Conservation (phyloP, 192 early-diverging fungal species). For the Coemansia biformis region DNA sequence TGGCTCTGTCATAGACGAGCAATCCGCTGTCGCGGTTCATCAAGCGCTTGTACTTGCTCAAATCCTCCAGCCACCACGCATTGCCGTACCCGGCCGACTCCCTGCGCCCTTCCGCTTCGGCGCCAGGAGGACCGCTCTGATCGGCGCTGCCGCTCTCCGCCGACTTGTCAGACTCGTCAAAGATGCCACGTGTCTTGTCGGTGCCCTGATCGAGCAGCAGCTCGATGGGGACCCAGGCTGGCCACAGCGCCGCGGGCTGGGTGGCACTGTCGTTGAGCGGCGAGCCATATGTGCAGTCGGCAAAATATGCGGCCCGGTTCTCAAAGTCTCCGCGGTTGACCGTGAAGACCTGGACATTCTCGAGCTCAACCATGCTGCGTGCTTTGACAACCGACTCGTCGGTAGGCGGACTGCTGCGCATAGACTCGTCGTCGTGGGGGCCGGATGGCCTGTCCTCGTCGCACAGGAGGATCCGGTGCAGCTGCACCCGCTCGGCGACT, state of each 20-base stretch:
- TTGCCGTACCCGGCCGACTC: slow-evolving; percentile 16
- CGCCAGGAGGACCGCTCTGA: background rate
- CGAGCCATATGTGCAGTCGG: slow-evolving; percentile 49
- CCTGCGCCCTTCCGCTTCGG: background rate
- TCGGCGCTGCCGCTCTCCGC: background rate
- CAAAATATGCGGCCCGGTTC: slow-evolving; percentile 42
- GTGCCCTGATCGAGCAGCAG: slow-evolving; percentile 41
- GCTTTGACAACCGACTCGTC: slow-evolving; percentile 52
- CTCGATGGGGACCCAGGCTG: slow-evolving; percentile 54
- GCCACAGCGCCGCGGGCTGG: slow-evolving; percentile 43
- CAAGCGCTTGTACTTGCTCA: slow-evolving; percentile 49
- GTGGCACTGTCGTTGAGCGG: slow-evolving; percentile 17
- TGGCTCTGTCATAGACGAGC: slow-evolving; percentile 51
- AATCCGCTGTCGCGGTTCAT: slow-evolving; percentile 48
- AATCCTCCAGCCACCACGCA: slow-evolving; percentile 45
- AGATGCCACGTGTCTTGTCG: slow-evolving; percentile 32
- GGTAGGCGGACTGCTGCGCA: slow-evolving; percentile 18
- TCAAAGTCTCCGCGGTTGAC: slow-evolving; percentile 42
- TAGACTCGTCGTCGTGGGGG: background rate
- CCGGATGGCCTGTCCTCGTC: slow-evolving; percentile 18
- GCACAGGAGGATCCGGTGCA: slow-evolving; percentile 42
- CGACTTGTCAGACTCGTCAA: slow-evolving; percentile 26
- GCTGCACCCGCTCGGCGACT: slow-evolving; percentile 40
- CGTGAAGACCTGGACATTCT: slow-evolving; percentile 50
- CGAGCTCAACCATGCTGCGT: slow-evolving; percentile 47